Base-by-base conservation (phyloP, 495 filamentous ascomycete species). In the Podospora tetraspora region DNA sequence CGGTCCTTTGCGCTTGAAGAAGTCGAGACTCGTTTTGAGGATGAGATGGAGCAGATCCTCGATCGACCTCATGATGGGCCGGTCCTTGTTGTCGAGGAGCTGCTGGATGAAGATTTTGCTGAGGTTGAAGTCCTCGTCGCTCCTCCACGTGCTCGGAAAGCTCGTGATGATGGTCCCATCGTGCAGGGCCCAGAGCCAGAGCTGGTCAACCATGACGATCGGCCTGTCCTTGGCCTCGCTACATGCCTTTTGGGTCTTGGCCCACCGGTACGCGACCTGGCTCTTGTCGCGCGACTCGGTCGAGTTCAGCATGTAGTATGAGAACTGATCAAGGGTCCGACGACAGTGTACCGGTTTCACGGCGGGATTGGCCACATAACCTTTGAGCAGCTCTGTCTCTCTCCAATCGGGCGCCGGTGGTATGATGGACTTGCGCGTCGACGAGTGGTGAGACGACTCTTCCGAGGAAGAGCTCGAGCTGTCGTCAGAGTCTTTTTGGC, bases 191-290 rank as follows among this genome's bases (percentile, higher is more conserved):
- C 71, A 72, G 5, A 70, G 21, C 71, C 71, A 72, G 16, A 72
- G 60, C 65, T 72, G 71, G 63, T 72, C 71, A 3, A 72, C 68
- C 71, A 72, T 72, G 43, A 72, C 56, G 19, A 72, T 70, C 12
- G 71, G 71, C 13, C 66, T 22, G 34, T 68, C 66, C 32, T 72
- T 69, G 13, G 67, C 10, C 12, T 66, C 59, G 25, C 21, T 29
- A 27, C 64, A 65, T 2, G 62, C 63, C 6, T 24, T 34, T 22
- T 25, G 56, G 6, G 59, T 67, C 57, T 60, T 69, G 24, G 70
- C 70, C 70, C 70, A 72, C 21, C 67, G 29, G 37, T 69, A 72
- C 1, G 64, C 67, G 13, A 72, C 70, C 21, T 72, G 70, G 27
- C 64, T 66, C 34, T 72, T 72, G 67, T 72, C 70, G 23, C 70